These are phyloP conservation scores for Tolypocladium sp. DNA, from an alignment of 2,329 filamentous ascomycete genomes.

Conservation along the genomic window DNA sequence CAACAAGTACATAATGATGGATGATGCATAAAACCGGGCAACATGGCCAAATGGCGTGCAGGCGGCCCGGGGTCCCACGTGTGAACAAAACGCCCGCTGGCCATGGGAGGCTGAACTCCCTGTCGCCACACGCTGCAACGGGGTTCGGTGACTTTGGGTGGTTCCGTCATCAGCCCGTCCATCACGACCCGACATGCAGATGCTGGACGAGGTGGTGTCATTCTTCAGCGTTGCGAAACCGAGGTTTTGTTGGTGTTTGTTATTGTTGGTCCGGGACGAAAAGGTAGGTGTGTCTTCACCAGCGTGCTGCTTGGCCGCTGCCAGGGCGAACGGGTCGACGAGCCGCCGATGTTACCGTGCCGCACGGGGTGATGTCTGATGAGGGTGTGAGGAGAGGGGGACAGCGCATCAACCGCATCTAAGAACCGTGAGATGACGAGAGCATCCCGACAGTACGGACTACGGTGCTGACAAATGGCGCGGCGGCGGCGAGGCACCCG, in stretches of 20 bases:
- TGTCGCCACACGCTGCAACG: not conserved
- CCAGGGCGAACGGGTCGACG: not conserved
- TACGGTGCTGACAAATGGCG: not conserved
- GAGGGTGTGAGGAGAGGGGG: not conserved
- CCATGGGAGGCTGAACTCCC: not conserved
- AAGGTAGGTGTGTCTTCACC: not conserved
- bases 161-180: not conserved
- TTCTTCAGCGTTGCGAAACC: not conserved
- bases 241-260: not conserved
- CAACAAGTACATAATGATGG: not conserved
- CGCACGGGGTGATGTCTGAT: not conserved
- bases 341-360: not conserved
- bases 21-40: not conserved
- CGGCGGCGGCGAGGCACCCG: not conserved
- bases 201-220: not conserved
- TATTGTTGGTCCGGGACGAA: too few species aligned
- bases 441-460: not conserved
- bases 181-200: not conserved
- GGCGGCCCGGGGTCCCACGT: not conserved
- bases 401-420: too few species aligned
- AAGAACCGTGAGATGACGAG: not conserved
- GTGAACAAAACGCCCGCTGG: not conserved
- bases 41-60: not conserved
- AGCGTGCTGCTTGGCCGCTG: not conserved
- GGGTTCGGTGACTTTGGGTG: not conserved